phyloP scores from a whole-genome alignment of 2,329 filamentous ascomycete genomes.

The Penicillium sp. region DNA sequence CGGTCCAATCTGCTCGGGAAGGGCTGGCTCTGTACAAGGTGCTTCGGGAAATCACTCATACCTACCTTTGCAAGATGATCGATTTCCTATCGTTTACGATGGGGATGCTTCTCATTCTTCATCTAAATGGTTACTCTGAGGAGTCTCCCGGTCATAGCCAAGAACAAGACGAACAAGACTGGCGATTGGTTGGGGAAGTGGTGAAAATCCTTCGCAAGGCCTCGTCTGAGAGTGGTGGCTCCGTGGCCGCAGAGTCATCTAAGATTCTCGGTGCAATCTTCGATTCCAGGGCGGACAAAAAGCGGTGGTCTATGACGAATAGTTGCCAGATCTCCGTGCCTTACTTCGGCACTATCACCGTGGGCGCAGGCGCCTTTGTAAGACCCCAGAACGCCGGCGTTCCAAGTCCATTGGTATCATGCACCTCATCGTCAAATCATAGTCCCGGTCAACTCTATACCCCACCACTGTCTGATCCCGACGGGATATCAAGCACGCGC shows the following conservation, averaged over 20 bases:
- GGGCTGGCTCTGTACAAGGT: constrained; percentile 41
- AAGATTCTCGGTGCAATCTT: constrained; percentile 42
- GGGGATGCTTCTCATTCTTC: constrained; percentile 46
- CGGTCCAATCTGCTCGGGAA: constrained; percentile 44
- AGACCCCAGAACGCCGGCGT: constrained; percentile 16
- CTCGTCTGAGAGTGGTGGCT: constrained; percentile 36
- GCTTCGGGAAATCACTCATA: constrained; percentile 32
- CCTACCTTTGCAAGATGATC: constrained; percentile 47
- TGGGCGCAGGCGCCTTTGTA: constrained; percentile 39
- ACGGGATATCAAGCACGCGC: constrained; percentile 6
- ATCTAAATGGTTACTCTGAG: constrained; percentile 41
- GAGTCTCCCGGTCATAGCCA: constrained; percentile 19
- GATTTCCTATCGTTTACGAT: constrained; percentile 51
- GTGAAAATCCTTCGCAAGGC: constrained; percentile 35
- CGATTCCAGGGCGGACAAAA: constrained; percentile 13
- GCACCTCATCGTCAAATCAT: constrained; percentile 5
- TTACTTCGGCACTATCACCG: constrained; percentile 47
- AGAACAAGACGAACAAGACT: constrained; percentile 39
- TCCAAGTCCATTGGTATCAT: constrained; percentile 1
- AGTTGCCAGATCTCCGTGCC: constrained; percentile 45
- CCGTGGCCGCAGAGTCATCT: constrained; percentile 45
- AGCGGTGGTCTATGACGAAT: constrained; percentile 13
- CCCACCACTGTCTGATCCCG: constrained; percentile 25
- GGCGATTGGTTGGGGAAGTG: constrained; percentile 34
- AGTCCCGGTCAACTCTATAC: constrained; percentile 23